Conservation (phyloP, 164 flowering plant genomes). For the Santalum album region DNA sequence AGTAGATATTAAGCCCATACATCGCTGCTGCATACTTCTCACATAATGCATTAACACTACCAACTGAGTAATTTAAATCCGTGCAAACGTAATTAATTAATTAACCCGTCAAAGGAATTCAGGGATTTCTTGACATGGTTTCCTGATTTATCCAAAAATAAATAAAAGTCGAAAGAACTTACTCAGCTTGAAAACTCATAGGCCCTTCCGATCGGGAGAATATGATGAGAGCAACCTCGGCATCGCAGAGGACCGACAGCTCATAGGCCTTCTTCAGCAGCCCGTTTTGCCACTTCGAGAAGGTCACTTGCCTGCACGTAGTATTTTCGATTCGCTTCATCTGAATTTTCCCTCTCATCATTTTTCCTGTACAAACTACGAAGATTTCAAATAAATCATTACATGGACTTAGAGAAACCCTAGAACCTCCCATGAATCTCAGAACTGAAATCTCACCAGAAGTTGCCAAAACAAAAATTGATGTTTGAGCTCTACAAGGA, state of each 20-base stretch:
- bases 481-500: too few species aligned
- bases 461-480: too few species aligned
- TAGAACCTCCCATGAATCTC: neutral
- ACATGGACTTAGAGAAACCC: neutral
- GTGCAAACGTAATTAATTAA: too few species aligned
- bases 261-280: slow-evolving; percentile 48
- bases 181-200: slow-evolving; percentile 45
- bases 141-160: too few species aligned
- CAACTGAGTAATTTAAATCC: too few species aligned
- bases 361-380: slow-evolving; percentile 7
- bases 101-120: too few species aligned
- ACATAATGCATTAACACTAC: too few species aligned
- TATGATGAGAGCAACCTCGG: slow-evolving; percentile 42
- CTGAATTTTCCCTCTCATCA: slow-evolving; percentile 54
- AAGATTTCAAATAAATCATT: neutral
- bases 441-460: neutral
- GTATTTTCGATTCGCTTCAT: slow-evolving; percentile 50
- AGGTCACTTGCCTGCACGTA: slow-evolving; percentile 50
- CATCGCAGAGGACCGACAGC: slow-evolving; percentile 45
- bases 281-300: slow-evolving; percentile 43
- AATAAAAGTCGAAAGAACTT: too few species aligned
- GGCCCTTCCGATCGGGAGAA: slow-evolving; percentile 44
- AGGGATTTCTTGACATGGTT: too few species aligned
- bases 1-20: too few species aligned
- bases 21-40: too few species aligned